Evolutionary conservation across 2,329 filamentous ascomycete genomes (phyloP), one percentile per base, ranked within the genome.

Genomic region (Sarocladium oryzae): DNA sequence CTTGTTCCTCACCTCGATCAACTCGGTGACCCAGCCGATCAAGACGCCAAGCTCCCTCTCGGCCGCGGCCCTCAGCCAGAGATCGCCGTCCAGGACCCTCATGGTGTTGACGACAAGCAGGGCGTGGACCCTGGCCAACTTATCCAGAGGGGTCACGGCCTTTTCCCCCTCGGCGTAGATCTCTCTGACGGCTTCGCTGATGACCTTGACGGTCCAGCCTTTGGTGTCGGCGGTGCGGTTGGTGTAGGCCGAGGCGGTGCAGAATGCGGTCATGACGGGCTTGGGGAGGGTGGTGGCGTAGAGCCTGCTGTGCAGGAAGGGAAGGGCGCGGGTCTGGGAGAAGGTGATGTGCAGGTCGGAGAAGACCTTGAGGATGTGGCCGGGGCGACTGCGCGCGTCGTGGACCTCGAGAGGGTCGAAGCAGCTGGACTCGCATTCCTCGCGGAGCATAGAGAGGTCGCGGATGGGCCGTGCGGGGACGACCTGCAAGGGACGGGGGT

Each of bases 21-120:
- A 61, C 1, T 68, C 67, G 24, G 55, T 56, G 15, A 66, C 49
- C 72, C 73, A 75, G 3, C 56, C 54, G 49, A 66, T 49, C 16
- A 72, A 46, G 16, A 71, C 57, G 9, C 57, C 52, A 55, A 65
- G 56, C 49, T 74, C 71, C 33, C 67, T 58, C 54, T 74, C 70
- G 0, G 65, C 69, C n/a, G 72, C 62, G 2, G 69, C 65, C 18
- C 67, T 57, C 40, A 75, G 57, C 4, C 60, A 56, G 3, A 74
- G 52, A 49, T 75, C 71, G 0, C 71, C 73, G 36, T 74, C 71
- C 49, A 74, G 69, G 54, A 72, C 61, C 37, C 71, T 64, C 32
- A 75, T 69, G 2, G 65, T 60, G 53, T 74, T 69, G 26, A 73
- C 59, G 11, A 73, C 54, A 15, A 71, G 53, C 16, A 74, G 60